phyloP scores from a whole-genome alignment of 345 rosid species.

The Citrus australasica region DNA sequence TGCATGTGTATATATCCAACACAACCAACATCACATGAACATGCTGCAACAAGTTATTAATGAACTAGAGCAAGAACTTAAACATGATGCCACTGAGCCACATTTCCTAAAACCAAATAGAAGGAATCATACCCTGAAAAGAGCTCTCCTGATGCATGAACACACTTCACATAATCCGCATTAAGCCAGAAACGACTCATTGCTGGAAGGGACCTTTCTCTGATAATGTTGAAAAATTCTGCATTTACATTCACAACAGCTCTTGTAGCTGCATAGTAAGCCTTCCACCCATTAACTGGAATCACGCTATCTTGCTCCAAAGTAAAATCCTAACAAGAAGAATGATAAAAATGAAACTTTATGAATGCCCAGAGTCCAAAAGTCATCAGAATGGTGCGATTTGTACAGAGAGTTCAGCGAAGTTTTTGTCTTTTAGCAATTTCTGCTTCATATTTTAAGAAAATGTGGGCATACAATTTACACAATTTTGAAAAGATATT shows the following conservation, averaged over 20 bases:
- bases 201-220: conserved; percentile 65
- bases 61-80: neutral
- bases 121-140: conserved; percentile 73
- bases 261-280: conserved; percentile 94
- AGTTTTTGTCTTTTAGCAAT: neutral
- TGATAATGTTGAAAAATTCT: conserved; percentile 76
- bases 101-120: neutral
- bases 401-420: neutral
- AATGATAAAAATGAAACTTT: neutral
- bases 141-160: conserved; percentile 76
- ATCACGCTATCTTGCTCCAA: conserved; percentile 78
- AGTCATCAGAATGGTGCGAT: neutral
- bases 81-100: neutral
- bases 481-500: neutral
- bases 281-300: conserved; percentile 95
- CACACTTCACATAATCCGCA: conserved; percentile 91
- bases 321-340: conserved; percentile 70
- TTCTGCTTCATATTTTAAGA: neutral
- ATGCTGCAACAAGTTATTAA: neutral
- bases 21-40: neutral
- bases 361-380: neutral
- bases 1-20: neutral
- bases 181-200: conserved; percentile 86
- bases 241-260: conserved; percentile 78
- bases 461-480: neutral